phyloP scores from a whole-genome alignment of 306 rosid genomes.

The Quercus bicolor region DNA sequence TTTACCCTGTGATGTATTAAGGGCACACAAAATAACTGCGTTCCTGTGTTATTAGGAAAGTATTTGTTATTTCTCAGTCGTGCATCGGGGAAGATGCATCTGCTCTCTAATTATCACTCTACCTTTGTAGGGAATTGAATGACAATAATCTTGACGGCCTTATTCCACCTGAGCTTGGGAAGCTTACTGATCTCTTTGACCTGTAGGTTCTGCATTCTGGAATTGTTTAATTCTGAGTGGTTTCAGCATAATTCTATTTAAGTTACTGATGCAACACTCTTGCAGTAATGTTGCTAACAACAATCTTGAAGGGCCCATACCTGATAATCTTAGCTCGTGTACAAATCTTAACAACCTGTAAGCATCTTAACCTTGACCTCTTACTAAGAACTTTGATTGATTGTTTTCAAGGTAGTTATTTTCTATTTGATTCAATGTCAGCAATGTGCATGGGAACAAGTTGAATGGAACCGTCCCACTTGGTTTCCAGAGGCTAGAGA shows the following conservation, averaged over 20 bases:
- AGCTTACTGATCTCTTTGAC: conserved; percentile 81
- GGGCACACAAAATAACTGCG: not conserved
- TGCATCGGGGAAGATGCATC: not conserved
- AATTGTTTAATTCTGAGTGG: not conserved
- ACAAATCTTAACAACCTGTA: conserved; percentile 95
- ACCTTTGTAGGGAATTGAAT: conserved; percentile 65
- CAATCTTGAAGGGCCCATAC: conserved; percentile 81
- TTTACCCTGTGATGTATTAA: not conserved
- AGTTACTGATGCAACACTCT: not conserved
- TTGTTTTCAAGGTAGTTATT: not conserved
- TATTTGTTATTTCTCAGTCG: not conserved
- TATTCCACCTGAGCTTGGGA: conserved; percentile 96
- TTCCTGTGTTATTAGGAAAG: not conserved
- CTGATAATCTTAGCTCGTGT: conserved; percentile 78
- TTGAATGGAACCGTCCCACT: conserved; percentile 78
- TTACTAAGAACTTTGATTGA: not conserved
- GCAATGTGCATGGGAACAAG: conserved; percentile 80
- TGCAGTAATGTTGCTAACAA: conserved; percentile 85
- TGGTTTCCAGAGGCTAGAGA: conserved; percentile 79
- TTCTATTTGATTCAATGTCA: conserved; percentile 20
- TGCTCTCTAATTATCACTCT: not conserved
- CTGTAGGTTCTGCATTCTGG: conserved; percentile 53
- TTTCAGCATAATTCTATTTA: not conserved
- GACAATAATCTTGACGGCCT: conserved; percentile 72
- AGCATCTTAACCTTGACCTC: conserved; percentile 29